A percentile compares a stretch with the other conserved stretches of the same genome.
These are phyloP conservation scores for Mycena venus DNA, from an alignment of 768 basidiomycete species.

Conservation along the genomic window DNA sequence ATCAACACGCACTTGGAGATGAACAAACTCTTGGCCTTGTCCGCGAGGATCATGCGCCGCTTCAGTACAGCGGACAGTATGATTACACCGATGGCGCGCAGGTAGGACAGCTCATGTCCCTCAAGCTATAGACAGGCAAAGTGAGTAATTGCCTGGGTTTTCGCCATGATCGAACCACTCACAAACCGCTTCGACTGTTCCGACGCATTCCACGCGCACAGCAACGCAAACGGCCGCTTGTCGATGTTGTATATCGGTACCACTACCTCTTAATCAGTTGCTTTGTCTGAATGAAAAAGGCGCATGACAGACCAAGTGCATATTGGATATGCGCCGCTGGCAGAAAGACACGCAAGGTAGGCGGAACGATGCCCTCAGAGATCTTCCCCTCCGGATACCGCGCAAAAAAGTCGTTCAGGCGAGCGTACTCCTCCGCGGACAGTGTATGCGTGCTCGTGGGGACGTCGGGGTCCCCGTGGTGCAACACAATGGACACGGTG, in stretches of 20 bases:
- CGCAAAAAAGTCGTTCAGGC: slow-evolving; percentile 82
- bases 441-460: slow-evolving; percentile 69
- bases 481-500: slow-evolving; percentile 76
- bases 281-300: background rate
- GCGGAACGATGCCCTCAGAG: slow-evolving; percentile 88
- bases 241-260: slow-evolving; percentile 96
- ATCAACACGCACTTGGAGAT: slow-evolving; percentile 84
- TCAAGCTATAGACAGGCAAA: slow-evolving; percentile 67
- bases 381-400: slow-evolving; percentile 89
- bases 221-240: slow-evolving; percentile 89
- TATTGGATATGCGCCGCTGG: slow-evolving; percentile 85
- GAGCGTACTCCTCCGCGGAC: slow-evolving; percentile 78
- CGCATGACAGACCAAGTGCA: slow-evolving; percentile 75
- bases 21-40: slow-evolving; percentile 93
- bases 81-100: slow-evolving; percentile 94
- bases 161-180: slow-evolving; percentile 40
- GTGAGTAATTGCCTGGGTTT: slow-evolving; percentile 21
- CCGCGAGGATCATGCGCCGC: slow-evolving; percentile 92
- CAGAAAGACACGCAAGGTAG: slow-evolving; percentile 86
- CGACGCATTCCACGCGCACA: slow-evolving; percentile 92
- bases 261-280: slow-evolving; percentile 55
- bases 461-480: slow-evolving; percentile 72
- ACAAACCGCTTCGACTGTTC: slow-evolving; percentile 87
- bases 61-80: slow-evolving; percentile 94
- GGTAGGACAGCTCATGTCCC: slow-evolving; percentile 91